phyloP scores from a whole-genome alignment of 2,329 filamentous ascomycete genomes.

The Sclerotinia nivalis region DNA sequence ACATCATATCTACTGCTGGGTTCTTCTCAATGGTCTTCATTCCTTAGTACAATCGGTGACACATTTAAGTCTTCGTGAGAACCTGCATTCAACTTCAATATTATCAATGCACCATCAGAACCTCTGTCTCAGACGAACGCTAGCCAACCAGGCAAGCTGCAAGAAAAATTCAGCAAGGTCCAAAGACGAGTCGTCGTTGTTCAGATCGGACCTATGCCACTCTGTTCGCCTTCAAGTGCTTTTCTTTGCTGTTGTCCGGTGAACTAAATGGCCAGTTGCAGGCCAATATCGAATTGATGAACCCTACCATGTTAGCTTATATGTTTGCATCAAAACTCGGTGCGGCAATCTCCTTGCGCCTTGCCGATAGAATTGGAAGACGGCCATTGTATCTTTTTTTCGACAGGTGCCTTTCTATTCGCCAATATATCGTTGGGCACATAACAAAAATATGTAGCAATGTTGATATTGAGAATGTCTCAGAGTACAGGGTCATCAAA shows the following conservation, averaged over 20 bases:
- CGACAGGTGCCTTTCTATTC: background rate
- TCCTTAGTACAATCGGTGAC: background rate
- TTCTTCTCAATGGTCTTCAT: background rate
- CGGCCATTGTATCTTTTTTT: background rate
- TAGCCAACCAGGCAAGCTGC: background rate
- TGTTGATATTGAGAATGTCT: constrained; percentile 18
- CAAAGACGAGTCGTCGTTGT: background rate
- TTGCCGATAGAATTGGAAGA: constrained; percentile 55
- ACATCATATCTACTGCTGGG: background rate
- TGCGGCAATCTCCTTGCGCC: constrained; percentile 52
- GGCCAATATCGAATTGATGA: constrained; percentile 12
- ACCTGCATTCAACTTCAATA: background rate
- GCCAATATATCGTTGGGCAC: background rate
- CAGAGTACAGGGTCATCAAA: background rate
- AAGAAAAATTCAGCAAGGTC: background rate
- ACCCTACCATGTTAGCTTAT: constrained; percentile 20
- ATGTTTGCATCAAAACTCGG: constrained; percentile 52
- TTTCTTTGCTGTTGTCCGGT: background rate
- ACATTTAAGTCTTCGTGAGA: background rate
- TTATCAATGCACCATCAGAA: background rate
- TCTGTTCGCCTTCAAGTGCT: background rate
- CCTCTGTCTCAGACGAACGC: background rate
- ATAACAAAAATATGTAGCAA: background rate
- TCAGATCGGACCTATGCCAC: no score
- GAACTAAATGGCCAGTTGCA: background rate